phyloP scores from a whole-genome alignment of 495 filamentous ascomycete species.

The Geoglossum glabrum region DNA sequence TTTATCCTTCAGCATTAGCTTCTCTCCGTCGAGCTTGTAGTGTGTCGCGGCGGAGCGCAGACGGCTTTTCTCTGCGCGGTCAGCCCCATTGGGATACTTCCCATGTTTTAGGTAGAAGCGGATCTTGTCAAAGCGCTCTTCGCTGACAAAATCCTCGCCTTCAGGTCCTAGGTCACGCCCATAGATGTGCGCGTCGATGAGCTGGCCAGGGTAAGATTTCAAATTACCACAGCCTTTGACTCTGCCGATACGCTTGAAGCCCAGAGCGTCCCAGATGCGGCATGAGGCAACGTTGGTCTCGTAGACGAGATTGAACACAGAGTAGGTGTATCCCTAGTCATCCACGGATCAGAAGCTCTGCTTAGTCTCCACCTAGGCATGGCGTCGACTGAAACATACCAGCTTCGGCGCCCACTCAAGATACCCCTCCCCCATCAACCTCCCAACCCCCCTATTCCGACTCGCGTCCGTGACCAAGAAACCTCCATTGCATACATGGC shows the following conservation, averaged over 20 bases:
- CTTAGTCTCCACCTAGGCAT: not conserved
- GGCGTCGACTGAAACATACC: slow-evolving; percentile 22
- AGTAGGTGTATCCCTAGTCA: slow-evolving; percentile 64
- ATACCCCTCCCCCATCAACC: slow-evolving; percentile 84
- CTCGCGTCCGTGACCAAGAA: slow-evolving; percentile 84
- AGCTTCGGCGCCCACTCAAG: slow-evolving; percentile 87
- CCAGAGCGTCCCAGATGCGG: slow-evolving; percentile 92
- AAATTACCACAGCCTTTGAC: slow-evolving; percentile 78
- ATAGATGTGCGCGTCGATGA: slow-evolving; percentile 92
- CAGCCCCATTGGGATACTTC: slow-evolving; percentile 82
- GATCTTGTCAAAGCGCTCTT: slow-evolving; percentile 98
- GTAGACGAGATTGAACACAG: slow-evolving; percentile 95
- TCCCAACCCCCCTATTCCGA: slow-evolving; percentile 76
- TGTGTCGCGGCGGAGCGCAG: slow-evolving; percentile 85
- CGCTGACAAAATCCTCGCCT: slow-evolving; percentile 74
- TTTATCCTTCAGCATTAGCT: slow-evolving; percentile 91
- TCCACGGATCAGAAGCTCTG: not conserved
- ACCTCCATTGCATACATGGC: slow-evolving; percentile 89
- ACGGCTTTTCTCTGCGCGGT: slow-evolving; percentile 88
- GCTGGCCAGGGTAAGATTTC: slow-evolving; percentile 55
- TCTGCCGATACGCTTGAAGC: slow-evolving; percentile 89
- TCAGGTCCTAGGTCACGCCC: slow-evolving; percentile 64
- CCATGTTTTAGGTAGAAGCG: slow-evolving; percentile 87
- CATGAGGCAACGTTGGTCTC: slow-evolving; percentile 92
- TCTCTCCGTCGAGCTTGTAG: slow-evolving; percentile 71